Evolutionary conservation across 2,329 filamentous ascomycete species (phyloP), one percentile per base, ranked within the genome.

Genomic region (Pseudogymnoascus sp.): DNA sequence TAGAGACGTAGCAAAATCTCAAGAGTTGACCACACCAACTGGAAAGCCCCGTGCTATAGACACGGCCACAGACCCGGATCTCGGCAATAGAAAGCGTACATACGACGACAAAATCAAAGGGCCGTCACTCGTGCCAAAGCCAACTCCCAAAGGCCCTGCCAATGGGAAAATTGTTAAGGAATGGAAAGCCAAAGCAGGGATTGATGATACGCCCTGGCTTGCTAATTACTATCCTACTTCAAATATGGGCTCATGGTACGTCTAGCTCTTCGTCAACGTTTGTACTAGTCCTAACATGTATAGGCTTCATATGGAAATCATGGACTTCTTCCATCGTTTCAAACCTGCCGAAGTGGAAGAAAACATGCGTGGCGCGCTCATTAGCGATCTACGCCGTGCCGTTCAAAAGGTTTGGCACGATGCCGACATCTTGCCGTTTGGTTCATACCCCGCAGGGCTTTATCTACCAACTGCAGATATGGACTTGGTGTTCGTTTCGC

Each of bases 281-380:
- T 61, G n/a, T 19, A 30, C 8, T 30, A 12, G 45, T 30, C 10
- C 63, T 65, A 60, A 60, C 63, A 45, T 63, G 8, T 60, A 48
- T 63, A 91, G 89, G 72, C 76, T 99, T 23, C 91, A 97, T 72
- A 90, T 91, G 68, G 94, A 99, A 72, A 85, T 97, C 41, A 76
- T 88, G 28, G 89, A 95, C 67, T 97, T 96, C 70, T 95, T 92
- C 71, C 79, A 92, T 34, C 95, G 86, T 71, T 87, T 96, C 30
- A 84, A 81, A 63, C 94, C 94, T 2, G 81, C 82, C 48, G 73
- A 81, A 2, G 94, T 88, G 67, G 94, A 99, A 72, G 80, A 91
- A 63, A 76, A 79, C 2, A 83, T 96, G 59, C 89, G 94, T 8
- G 74, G 79, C 18, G 81, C 88, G 52, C 75, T 99, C 12, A 79